These are phyloP conservation scores for Podila clonocystis DNA, from an alignment of 192 early-diverging fungal species.

Conservation along the genomic window DNA sequence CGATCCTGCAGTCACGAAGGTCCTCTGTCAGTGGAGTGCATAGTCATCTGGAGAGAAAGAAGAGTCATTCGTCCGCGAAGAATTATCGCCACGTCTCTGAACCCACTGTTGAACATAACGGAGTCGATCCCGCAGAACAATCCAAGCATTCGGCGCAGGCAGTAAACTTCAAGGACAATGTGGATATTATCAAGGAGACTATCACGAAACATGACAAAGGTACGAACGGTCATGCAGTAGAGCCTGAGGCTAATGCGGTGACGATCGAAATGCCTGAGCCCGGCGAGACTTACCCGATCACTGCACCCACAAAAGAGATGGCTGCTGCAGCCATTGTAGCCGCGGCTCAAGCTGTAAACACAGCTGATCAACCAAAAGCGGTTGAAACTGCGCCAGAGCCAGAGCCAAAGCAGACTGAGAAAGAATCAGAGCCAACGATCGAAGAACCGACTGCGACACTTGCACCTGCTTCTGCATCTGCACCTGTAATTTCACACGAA, in stretches of 20 bases:
- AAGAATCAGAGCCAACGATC: neutral
- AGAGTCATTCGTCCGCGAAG: neutral
- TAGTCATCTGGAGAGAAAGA: neutral
- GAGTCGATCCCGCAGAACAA: no score
- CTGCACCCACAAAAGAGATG: neutral
- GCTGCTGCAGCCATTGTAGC: neutral
- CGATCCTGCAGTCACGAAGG: slow-evolving; percentile 24
- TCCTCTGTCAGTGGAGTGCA: neutral
- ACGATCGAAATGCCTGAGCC: slow-evolving; percentile 25
- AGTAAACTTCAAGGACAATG: slow-evolving; percentile 31
- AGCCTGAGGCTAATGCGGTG: neutral
- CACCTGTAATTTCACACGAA: neutral
- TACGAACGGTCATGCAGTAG: neutral
- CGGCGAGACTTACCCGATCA: slow-evolving; percentile 3
- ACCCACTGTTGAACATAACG: neutral
- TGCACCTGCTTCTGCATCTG: neutral
- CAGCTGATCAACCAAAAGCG: neutral
- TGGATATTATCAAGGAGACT: slow-evolving; percentile 19
- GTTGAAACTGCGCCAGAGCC: neutral
- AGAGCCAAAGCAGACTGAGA: neutral
- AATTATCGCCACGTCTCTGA: neutral
- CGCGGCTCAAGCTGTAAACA: neutral
- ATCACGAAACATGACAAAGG: neutral
- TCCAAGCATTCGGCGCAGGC: slow-evolving; percentile 8
- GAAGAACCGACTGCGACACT: neutral